Conservation (phyloP, 2,329 filamentous ascomycete species). For the Akanthomyces uredinophilus region DNA sequence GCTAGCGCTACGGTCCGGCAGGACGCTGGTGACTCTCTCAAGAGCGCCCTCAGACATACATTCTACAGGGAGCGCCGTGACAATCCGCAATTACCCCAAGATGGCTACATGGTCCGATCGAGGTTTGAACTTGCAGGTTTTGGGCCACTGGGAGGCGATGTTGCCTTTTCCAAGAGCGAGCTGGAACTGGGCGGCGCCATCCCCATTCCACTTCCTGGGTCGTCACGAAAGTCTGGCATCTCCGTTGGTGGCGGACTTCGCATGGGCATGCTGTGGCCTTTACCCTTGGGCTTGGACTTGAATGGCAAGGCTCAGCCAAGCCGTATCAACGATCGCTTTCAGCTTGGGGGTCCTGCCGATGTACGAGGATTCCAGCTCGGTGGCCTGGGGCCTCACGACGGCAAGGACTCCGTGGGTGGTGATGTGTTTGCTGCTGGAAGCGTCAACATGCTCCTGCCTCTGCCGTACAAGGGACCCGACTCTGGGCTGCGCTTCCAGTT, state of each 20-base stretch:
- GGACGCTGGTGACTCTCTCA: conserved; percentile 87
- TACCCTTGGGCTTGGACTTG: conserved; percentile 57
- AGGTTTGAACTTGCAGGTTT: conserved; percentile 81
- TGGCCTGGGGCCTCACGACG: conserved; percentile 84
- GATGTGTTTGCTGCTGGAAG: conserved; percentile 89
- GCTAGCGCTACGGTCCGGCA: conserved; percentile 77
- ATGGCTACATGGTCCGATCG: conserved; percentile 75
- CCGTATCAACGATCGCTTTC: conserved; percentile 89
- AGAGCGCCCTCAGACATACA: conserved; percentile 77
- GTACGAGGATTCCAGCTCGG: conserved; percentile 89
- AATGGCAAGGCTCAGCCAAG: conserved; percentile 57
- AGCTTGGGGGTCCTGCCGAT: conserved; percentile 89
- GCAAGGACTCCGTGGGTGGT: conserved; percentile 78
- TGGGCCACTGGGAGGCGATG: conserved; percentile 78
- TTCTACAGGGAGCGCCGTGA: conserved; percentile 79
- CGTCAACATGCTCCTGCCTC: conserved; percentile 76
- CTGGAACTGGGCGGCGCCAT: conserved; percentile 73
- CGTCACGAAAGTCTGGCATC: conserved; percentile 67
- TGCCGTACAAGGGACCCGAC: conserved; percentile 76
- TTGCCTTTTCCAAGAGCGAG: conserved; percentile 92
- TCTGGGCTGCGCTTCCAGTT: conserved; percentile 82
- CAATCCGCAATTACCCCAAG: conserved; percentile 75
- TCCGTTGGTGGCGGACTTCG: conserved; percentile 79
- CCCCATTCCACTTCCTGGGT: conserved; percentile 65
- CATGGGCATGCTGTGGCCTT: conserved; percentile 76